Conservation (phyloP, 176 grass and related monocot genomes). For the Rhynchospora tenuis region DNA sequence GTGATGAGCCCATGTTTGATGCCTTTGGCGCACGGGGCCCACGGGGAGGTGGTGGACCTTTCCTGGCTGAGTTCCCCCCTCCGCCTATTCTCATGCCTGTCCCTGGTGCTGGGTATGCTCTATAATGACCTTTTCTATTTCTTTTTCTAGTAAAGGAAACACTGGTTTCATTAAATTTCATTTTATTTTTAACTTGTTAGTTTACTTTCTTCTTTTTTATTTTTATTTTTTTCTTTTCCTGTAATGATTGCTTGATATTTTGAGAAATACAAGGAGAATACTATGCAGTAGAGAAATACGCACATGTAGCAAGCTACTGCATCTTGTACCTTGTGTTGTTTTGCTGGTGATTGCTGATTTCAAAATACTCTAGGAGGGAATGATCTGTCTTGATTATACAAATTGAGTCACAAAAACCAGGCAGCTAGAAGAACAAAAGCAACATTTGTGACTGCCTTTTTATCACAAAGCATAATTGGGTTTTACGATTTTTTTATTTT, state of each 20-base stretch:
- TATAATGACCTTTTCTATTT: conserved; percentile 16
- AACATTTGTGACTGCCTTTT: neutral
- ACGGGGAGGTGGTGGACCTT: conserved; percentile 47
- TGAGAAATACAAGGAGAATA: neutral
- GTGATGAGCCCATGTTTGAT: conserved; percentile 78
- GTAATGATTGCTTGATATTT: neutral
- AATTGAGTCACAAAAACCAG: neutral
- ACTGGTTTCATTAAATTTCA: neutral
- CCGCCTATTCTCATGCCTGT: conserved; percentile 94
- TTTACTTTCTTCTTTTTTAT: neutral
- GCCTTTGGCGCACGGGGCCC: conserved; percentile 50
- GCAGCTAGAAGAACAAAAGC: neutral
- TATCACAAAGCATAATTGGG: neutral
- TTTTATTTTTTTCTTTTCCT: neutral
- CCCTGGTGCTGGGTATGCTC: conserved; percentile 84
- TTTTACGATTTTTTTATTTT: neutral
- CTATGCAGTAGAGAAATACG: neutral
- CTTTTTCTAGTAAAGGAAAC: neutral
- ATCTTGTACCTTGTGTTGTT: neutral
- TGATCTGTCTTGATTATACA: neutral
- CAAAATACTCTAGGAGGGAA: neutral
- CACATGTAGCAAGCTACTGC: neutral
- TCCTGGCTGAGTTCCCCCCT: conserved; percentile 71
- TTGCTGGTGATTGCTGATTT: neutral
- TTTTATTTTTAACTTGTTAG: neutral